phyloP scores from a whole-genome alignment of 176 grass and related monocot species.

The Oryza longistaminata region DNA sequence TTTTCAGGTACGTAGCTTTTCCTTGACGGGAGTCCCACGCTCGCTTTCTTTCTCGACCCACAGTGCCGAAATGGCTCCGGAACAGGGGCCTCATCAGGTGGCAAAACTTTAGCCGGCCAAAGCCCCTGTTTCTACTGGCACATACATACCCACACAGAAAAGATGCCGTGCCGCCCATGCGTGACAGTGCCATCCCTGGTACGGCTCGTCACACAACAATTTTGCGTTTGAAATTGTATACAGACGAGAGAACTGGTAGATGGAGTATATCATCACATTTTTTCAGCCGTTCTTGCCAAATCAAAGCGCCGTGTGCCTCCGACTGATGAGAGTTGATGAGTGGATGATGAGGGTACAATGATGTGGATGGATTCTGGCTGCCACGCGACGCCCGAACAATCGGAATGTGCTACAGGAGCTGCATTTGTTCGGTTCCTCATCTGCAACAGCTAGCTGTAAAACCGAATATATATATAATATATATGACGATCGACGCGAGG shows the following conservation, averaged over 20 bases:
- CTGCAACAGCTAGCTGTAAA: background rate
- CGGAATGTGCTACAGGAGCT: slow-evolving; percentile 29
- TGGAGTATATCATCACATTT: background rate
- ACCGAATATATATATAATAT: background rate
- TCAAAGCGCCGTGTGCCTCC: background rate
- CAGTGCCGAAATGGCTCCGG: background rate
- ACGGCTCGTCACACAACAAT: background rate
- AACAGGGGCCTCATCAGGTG: slow-evolving; percentile 10
- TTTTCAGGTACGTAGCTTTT: slow-evolving; percentile 35
- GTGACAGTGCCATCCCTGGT: background rate
- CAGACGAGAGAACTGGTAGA: background rate
- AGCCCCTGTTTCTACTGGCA: background rate
- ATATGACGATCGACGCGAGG: background rate
- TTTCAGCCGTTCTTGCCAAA: background rate
- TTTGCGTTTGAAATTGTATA: background rate
- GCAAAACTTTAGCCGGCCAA: slow-evolving; percentile 27
- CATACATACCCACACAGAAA: background rate
- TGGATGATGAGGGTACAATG: background rate
- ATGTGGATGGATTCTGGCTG: background rate
- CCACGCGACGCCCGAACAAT: background rate
- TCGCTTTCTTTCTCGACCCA: slow-evolving; percentile 19
- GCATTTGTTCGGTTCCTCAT: slow-evolving; percentile 8
- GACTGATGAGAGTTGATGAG: background rate
- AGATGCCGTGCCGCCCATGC: background rate
- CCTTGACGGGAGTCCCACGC: background rate